These are phyloP conservation scores for Cryptosporidium sp. DNA, from an alignment of 169 alveolate genomes.

Conservation along the genomic window DNA sequence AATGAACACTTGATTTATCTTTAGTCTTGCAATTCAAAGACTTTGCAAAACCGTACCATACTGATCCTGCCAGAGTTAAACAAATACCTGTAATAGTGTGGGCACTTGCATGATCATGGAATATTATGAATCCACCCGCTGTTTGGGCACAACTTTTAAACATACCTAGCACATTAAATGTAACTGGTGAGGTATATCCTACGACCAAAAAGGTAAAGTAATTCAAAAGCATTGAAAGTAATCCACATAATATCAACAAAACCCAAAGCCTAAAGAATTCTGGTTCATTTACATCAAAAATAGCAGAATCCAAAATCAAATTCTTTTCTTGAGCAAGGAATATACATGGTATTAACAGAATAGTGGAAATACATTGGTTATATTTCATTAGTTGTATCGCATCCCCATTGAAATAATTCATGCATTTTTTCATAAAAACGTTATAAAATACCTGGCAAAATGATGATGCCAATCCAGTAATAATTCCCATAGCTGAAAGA, in stretches of 20 bases:
- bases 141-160: conserved; percentile 80
- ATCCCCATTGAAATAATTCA: conserved; percentile 61
- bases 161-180: conserved; percentile 80
- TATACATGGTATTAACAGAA: conserved; percentile 75
- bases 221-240: conserved; percentile 54
- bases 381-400: conserved; percentile 46
- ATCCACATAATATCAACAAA: conserved; percentile 49
- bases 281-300: conserved; percentile 12
- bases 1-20: conserved; percentile 4
- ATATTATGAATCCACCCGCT: conserved; percentile 77
- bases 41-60: conserved; percentile 72
- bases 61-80: conserved; percentile 77
- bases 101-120: conserved; percentile 75
- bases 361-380: conserved; percentile 64
- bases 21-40: conserved; percentile 37
- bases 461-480: conserved; percentile 78
- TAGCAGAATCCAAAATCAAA: conserved; percentile 34
- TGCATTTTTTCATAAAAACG: conserved; percentile 77
- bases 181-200: conserved; percentile 74
- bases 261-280: conserved; percentile 68
- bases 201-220: conserved; percentile 65
- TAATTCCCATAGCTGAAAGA: conserved; percentile 72
- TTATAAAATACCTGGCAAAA: conserved; percentile 80
- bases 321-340: conserved; percentile 59
- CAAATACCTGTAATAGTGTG: conserved; percentile 74